A percentile compares a stretch with the other conserved stretches of the same genome.
phyloP scores from a whole-genome alignment of 331 rosid genomes.

The Stylosanthes scabra region DNA sequence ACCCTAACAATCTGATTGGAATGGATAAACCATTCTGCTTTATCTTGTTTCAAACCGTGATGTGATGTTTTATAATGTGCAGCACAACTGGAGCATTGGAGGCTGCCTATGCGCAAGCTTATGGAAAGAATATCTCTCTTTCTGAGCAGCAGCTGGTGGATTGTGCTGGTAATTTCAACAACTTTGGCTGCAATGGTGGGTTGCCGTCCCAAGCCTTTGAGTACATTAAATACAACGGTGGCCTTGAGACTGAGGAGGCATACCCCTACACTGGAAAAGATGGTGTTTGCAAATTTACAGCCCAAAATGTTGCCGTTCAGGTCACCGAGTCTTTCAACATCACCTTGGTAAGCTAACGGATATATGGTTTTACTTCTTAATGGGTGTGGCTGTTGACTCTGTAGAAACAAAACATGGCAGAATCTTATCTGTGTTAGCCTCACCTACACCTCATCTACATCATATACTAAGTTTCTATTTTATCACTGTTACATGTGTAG shows the following conservation, averaged over 20 bases:
- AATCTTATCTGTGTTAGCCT: constrained; percentile 16
- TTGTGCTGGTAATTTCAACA: constrained; percentile 89
- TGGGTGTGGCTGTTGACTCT: constrained; percentile 11
- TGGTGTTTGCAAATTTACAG: constrained; percentile 65
- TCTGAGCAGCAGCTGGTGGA: constrained; percentile 99
- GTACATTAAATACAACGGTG: constrained; percentile 89
- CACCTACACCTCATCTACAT: constrained; percentile 2
- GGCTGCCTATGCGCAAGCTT: constrained; percentile 86
- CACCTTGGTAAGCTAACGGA: constrained; percentile 63
- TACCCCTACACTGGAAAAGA: constrained; percentile 75
- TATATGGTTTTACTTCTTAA: constrained; percentile 30
- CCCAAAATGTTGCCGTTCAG: constrained; percentile 71
- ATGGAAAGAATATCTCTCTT: constrained; percentile 70
- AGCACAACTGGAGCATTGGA: constrained; percentile 98
- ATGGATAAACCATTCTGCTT: constrained; percentile 12
- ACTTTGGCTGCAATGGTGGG: constrained; percentile 90
- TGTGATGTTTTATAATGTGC: constrained; percentile 39
- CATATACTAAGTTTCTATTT: constrained; percentile 21
- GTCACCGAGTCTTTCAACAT: constrained; percentile 78
- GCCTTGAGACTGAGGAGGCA: constrained; percentile 83
- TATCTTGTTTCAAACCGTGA: constrained; percentile 31
- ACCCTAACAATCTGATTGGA: constrained; percentile 5
- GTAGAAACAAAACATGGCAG: constrained; percentile 31
- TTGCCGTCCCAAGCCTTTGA: constrained; percentile 99
- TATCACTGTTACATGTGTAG: constrained; percentile 44